Evolutionary conservation across 192 early-diverging fungal genomes (phyloP), one percentile per base, ranked within the genome.

Genomic region (Mortierella hygrophila): DNA sequence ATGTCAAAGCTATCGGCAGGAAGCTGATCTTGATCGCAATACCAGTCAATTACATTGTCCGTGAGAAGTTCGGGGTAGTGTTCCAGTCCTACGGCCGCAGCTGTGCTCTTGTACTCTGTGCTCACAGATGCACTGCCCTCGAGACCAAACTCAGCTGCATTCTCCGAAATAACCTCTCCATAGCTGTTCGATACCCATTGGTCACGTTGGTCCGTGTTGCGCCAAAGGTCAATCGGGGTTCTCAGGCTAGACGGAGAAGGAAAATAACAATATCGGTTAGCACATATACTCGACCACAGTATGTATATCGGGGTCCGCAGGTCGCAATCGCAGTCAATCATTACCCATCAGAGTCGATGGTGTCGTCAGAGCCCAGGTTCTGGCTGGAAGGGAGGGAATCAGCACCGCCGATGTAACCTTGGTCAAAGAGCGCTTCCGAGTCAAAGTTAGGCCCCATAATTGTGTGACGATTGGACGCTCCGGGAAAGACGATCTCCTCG

Each of bases 301-400:
- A 15, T 9, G n/a, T n/a, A 13, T 32, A 32, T 65, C 32, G 3
- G 29, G 13, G 60, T 7, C 1, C n/a, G 15, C 60, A 57, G 35
- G n/a, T 37, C 7, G 54, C 18, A 37, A 32, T 32, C 6, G 10
- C 21, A 29, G 20, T 26, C 0, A 9, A 23, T 6, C 4, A 52
- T 70, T 78, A 83, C 82, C 82, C 78, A 16, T 85, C 83, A 20
- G 83, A 85, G 21, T 85, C 83, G 16, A 85, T 40, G 18, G 70
- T 85, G 7, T 49, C 75, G 9, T 85, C 83, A 6, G 83, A 85
- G 18, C 46, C 49, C 60, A 85, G 49, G 7, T 76, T 40, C 38
- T 68, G 76, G 16, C 79, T 78, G 10, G 77, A 68, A 16, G 41
- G 63, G 29, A 21, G 21, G 4, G 44, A 71, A 20, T 46, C 70